These are phyloP conservation scores for Piper longum DNA, from an alignment of 164 flowering plant species.

Conservation along the genomic window DNA sequence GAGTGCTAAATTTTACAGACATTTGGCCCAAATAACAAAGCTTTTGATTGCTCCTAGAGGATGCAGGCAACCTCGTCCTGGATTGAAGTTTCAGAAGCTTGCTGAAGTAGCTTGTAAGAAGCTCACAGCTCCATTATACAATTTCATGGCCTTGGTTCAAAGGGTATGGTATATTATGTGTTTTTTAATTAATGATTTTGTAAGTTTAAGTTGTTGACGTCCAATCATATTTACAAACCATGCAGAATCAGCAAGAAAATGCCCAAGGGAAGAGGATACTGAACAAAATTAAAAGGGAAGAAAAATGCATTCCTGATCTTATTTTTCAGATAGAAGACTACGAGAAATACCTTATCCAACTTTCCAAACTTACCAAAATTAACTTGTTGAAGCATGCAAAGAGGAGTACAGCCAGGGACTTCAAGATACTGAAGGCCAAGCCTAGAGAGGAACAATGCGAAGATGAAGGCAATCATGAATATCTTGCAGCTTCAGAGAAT, in stretches of 20 bases:
- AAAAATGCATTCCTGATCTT: constrained; percentile 66
- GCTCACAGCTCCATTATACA: constrained; percentile 60
- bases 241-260: constrained; percentile 61
- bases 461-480: constrained; percentile 11
- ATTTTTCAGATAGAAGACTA: constrained; percentile 81
- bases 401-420: constrained; percentile 73
- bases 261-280: constrained; percentile 25
- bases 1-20: constrained; percentile 58
- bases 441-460: constrained; percentile 23
- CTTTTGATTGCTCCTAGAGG: constrained; percentile 65
- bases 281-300: constrained; percentile 70
- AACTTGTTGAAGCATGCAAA: constrained; percentile 71
- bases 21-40: constrained; percentile 62
- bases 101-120: constrained; percentile 70
- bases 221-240: no score
- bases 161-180: constrained; percentile 19
- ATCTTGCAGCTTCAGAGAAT: constrained; percentile 14
- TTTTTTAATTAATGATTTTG: no score
- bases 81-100: constrained; percentile 54
- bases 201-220: no score
- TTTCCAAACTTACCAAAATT: constrained; percentile 63
- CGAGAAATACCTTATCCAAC: constrained; percentile 69
- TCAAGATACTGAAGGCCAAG: constrained; percentile 38
- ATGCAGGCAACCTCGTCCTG: constrained; percentile 50
- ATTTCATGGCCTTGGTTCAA: constrained; percentile 52